Percentiles rank a stretch among this genome's conserved stretches.
Conservation (phyloP, 2,329 filamentous ascomycete species). For the Botryotinia narcissicola region DNA sequence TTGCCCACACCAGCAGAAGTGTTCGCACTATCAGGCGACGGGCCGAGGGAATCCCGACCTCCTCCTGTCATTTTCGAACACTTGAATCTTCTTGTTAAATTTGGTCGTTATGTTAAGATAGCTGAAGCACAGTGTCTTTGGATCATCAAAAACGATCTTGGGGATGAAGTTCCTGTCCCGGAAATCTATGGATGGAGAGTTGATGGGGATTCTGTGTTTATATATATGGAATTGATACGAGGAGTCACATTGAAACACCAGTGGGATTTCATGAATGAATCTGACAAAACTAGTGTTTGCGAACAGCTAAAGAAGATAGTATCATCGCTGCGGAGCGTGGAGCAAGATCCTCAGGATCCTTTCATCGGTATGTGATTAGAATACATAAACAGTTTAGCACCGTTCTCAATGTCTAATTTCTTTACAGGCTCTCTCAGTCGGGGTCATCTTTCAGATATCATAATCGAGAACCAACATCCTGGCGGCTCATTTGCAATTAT, state of each 20-base stretch:
- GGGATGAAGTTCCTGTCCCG: constrained; percentile 37
- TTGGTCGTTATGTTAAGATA: constrained; percentile 31
- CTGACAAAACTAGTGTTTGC: not conserved
- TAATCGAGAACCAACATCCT: not conserved
- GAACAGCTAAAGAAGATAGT: not conserved
- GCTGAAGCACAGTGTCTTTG: constrained; percentile 39
- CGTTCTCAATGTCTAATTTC: not conserved
- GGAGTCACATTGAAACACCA: not conserved
- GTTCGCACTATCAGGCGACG: not conserved
- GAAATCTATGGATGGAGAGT: constrained; percentile 40
- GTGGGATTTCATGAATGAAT: not conserved
- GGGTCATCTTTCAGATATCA: not conserved
- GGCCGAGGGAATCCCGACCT: not conserved
- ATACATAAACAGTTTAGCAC: not conserved
- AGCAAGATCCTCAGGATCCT: not conserved
- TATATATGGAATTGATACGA: not conserved
- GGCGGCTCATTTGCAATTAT: not conserved
- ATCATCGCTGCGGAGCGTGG: not conserved
- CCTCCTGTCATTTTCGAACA: constrained; percentile 31
- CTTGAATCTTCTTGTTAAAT: constrained; percentile 40
- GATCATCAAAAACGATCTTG: constrained; percentile 29
- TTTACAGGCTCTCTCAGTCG: not conserved
- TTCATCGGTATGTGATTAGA: not conserved
- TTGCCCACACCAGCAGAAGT: not conserved
- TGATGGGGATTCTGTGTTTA: not conserved